Base-by-base conservation (phyloP, 2,329 filamentous ascomycete genomes). In the Pseudogymnoascus sp. region DNA sequence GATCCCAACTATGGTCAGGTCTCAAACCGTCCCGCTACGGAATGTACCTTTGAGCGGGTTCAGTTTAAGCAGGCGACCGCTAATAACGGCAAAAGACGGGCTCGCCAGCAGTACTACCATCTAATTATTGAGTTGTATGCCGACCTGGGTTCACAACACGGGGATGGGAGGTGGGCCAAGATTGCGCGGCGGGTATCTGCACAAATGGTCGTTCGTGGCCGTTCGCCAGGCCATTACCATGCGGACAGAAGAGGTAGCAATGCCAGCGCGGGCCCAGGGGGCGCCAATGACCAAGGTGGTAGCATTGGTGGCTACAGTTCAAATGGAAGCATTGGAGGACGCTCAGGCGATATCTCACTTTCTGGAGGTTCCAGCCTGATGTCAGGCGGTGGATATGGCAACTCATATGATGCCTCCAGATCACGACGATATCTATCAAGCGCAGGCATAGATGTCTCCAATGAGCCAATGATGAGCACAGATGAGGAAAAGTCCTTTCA, bases 41-140 rank as follows among this genome's bases (percentile, higher is more conserved):
- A 74, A 64, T 68, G 69, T n/a, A 73, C 70, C 0, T 91, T 90
- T 70, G 87, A 90, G 69, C 83, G 88, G 2, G 88, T 90, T 38
- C 87, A 91, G 67, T 91, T 91, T 77, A 88, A 90, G 67, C 86
- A 85, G 62, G 87, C 88, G 1, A 90, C 87, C 0, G 86, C 86
- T 25, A 91, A 90, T 73, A 91, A 91, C 66, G 87, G 87, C 59
- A 90, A 90, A 72, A 79, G 88, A 66, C 79, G 87, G 58, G 87
- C 87, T 2, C 85, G 87, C 49, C 87, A 91, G 67, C 87, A 90
- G 67, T 90, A 87, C 70, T 90, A 89, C 70, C 85, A 88, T 67
- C 77, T 91, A 14, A 82, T 89, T 38, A 85, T 89, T 4, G 86
- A 90, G 69, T 79, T 88, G 2, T 84, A 81, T 67, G 85, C 81